Conservation (phyloP, 441 rosid genomes). For the Croton laevigatus region DNA sequence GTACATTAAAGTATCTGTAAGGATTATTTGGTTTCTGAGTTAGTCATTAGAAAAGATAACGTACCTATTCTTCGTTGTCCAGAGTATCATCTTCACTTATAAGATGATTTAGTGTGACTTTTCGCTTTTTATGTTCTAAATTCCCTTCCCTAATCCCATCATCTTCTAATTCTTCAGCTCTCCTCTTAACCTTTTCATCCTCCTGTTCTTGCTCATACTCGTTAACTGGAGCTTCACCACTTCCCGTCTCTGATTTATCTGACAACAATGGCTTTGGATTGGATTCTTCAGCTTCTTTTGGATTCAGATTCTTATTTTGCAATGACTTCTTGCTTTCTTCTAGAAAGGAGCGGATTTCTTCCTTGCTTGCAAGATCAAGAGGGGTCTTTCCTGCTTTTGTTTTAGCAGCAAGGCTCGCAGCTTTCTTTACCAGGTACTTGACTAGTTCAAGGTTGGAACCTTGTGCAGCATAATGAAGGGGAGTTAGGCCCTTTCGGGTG, state of each 20-base stretch:
- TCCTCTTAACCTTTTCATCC: constrained; percentile 42
- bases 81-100: constrained; percentile 52
- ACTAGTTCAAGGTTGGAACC: constrained; percentile 78
- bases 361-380: constrained; percentile 57
- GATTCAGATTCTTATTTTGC: constrained; percentile 26
- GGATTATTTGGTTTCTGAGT: too few species aligned
- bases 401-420: constrained; percentile 52
- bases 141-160: constrained; percentile 35
- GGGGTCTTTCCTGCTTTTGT: constrained; percentile 85
- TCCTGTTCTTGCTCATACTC: constrained; percentile 21
- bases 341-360: constrained; percentile 49
- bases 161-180: constrained; percentile 30
- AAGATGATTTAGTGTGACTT: constrained; percentile 65
- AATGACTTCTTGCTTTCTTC: constrained; percentile 51
- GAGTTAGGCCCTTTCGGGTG: constrained; percentile 83
- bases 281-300: constrained; percentile 34
- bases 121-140: constrained; percentile 49
- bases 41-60: too few species aligned
- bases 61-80: constrained; percentile 39
- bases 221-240: constrained; percentile 27
- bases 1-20: too few species aligned
- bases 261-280: constrained; percentile 25
- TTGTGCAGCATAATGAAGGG: constrained; percentile 85
- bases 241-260: constrained; percentile 24
- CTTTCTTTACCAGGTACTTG: constrained; percentile 72